Conservation (phyloP, 257 asterid genomes). For the Hygrophila difformis region DNA sequence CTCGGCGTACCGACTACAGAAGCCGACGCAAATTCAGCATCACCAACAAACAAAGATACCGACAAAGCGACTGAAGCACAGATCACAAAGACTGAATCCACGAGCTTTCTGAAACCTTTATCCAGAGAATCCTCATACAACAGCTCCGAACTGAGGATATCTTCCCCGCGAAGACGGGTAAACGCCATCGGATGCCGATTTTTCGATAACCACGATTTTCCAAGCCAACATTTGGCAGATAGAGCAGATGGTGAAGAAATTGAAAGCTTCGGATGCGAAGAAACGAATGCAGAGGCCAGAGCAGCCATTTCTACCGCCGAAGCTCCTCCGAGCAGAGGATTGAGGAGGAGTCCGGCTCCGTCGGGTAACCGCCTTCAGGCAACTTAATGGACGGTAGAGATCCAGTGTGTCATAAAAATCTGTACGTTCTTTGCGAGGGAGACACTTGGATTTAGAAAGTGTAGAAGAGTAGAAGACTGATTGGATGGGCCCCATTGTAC, state of each 20-base stretch:
- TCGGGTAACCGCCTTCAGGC: too few species aligned
- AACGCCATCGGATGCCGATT: too few species aligned
- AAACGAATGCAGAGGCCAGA: slow-evolving; percentile 36
- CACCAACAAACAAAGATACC: slow-evolving; percentile 40
- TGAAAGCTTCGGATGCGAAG: slow-evolving; percentile 25
- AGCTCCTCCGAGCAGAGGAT: slow-evolving; percentile 1
- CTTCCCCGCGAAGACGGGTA: slow-evolving; percentile 29
- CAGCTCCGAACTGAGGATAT: slow-evolving; percentile 23
- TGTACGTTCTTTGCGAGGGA: too few species aligned
- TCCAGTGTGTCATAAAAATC: too few species aligned
- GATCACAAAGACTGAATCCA: slow-evolving; percentile 52
- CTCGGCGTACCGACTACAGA: slow-evolving; percentile 59
- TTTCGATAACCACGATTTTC: slow-evolving; percentile 19
- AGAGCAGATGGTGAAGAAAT: slow-evolving; percentile 11
- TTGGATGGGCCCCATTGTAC: too few species aligned
- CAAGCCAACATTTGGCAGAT: slow-evolving; percentile 24
- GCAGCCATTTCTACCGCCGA: slow-evolving; percentile 28
- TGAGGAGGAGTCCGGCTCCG: too few species aligned
- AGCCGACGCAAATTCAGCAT: slow-evolving; percentile 73
- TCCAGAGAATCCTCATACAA: slow-evolving; percentile 6
- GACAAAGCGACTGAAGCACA: slow-evolving; percentile 83
- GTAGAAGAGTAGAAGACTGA: too few species aligned
- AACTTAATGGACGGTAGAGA: too few species aligned
- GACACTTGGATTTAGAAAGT: too few species aligned
- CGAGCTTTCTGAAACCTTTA: slow-evolving; percentile 31